Evolutionary conservation across 352 stramenopile genomes (phyloP).

Genomic region (Globisporangium cederbergense): DNA sequence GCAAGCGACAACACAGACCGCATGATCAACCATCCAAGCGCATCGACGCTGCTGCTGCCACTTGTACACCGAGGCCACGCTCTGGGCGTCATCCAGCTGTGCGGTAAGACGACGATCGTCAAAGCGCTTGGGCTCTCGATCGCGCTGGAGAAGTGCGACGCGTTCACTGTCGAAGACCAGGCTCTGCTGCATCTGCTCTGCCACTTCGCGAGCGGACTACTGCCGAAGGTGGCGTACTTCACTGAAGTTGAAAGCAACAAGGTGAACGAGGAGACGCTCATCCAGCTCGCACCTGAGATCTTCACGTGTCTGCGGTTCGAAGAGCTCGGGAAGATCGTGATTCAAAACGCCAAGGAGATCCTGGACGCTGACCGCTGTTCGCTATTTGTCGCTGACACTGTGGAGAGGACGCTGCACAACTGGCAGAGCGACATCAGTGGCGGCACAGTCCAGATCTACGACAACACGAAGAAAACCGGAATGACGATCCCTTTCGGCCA

Average conservation of each 20-base stretch:
- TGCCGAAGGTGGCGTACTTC: constrained; percentile 74
- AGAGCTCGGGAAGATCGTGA: constrained; percentile 72
- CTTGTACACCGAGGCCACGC: constrained; percentile 34
- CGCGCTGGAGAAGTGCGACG: constrained; percentile 50
- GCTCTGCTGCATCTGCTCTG: constrained; percentile 42
- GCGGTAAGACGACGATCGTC: constrained; percentile 57
- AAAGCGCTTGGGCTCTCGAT: constrained; percentile 58
- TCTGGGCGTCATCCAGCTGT: constrained; percentile 58
- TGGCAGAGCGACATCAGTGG: constrained; percentile 76
- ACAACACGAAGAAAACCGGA: constrained; percentile 27
- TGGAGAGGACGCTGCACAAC: constrained; percentile 52
- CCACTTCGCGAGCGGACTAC: constrained; percentile 59
- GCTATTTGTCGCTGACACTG: constrained; percentile 62
- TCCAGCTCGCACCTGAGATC: constrained; percentile 69
- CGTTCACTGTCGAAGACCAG: constrained; percentile 63
- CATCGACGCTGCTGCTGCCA: constrained; percentile 58
- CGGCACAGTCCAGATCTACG: constrained; percentile 50
- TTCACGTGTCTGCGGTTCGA: constrained; percentile 82
- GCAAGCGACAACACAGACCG: constrained; percentile 62
- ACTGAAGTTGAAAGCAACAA: constrained; percentile 81
- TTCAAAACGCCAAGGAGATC: constrained; percentile 72
- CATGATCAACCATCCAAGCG: constrained; percentile 46
- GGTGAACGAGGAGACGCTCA: constrained; percentile 74
- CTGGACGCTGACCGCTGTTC: constrained; percentile 73
- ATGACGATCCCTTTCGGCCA: constrained; percentile 76